Evolutionary conservation across 306 rosid species (phyloP).

Genomic region (Cucumis hystrix): DNA sequence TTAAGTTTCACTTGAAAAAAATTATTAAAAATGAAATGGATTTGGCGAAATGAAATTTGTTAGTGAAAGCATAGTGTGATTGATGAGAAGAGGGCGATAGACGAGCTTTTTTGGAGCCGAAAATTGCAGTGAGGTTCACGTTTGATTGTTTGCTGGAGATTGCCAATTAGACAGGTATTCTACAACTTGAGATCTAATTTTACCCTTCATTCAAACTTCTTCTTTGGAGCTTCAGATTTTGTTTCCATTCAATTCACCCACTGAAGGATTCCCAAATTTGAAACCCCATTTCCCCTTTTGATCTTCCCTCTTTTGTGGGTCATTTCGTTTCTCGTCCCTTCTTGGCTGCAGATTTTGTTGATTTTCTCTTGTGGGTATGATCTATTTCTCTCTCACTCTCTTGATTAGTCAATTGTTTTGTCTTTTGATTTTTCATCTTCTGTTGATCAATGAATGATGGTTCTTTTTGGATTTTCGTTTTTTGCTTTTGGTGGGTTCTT

Average conservation of each 20-base stretch:
- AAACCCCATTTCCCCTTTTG: neutral
- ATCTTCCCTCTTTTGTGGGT: neutral
- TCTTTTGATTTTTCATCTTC: neutral
- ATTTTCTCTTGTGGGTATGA: neutral
- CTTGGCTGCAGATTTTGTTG: neutral
- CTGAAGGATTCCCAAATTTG: neutral
- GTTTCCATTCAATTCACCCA: neutral
- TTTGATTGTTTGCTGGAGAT: neutral
- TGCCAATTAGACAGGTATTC: neutral
- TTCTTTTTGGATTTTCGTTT: neutral
- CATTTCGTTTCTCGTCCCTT: neutral
- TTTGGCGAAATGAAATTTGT: neutral
- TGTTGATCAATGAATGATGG: neutral
- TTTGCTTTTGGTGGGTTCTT: neutral
- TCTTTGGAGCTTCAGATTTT: neutral
- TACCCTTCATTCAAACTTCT: neutral
- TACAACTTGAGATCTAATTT: neutral
- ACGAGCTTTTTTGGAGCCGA: neutral
- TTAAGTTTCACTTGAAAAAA: too few relatives aligned
- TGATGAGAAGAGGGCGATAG: neutral
- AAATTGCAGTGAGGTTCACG: slow-evolving; percentile 2
- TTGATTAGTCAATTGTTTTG: neutral
- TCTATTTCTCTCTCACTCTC: neutral
- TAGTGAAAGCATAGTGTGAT: neutral
- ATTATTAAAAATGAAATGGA: neutral